These are phyloP conservation scores for Taiozyma sp. DNA, from an alignment of 1,139 yeast genomes.

Conservation along the genomic window DNA sequence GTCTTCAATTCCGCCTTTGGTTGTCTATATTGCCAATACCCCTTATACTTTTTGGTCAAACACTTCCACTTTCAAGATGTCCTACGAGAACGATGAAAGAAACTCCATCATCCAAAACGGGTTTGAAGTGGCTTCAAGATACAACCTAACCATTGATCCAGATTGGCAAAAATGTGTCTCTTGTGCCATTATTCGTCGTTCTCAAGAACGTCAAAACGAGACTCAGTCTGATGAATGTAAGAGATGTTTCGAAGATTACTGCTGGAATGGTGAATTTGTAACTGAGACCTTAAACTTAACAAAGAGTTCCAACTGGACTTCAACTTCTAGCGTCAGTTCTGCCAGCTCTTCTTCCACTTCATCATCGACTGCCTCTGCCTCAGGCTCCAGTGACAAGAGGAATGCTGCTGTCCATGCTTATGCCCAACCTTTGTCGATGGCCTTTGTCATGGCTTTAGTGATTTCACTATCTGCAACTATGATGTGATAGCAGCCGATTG, in stretches of 20 bases:
- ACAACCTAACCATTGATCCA: constrained; percentile 63
- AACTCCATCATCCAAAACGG: constrained; percentile 68
- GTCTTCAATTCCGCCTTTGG: constrained; percentile 57
- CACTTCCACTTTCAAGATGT: constrained; percentile 64
- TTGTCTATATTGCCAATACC: constrained; percentile 76
- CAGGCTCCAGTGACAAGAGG: background rate
- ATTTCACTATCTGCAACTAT: background rate
- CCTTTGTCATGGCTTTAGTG: constrained; percentile 2
- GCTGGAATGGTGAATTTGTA: constrained; percentile 63
- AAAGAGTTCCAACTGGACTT: constrained; percentile 3
- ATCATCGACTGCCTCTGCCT: constrained; percentile 1
- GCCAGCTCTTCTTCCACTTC: background rate
- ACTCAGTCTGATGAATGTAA: constrained; percentile 68
- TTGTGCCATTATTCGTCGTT: constrained; percentile 83
- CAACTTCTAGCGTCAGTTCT: background rate
- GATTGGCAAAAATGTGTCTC: constrained; percentile 80
- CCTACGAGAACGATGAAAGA: constrained; percentile 55
- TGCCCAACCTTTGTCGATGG: constrained; percentile 3
- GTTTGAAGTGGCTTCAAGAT: constrained; percentile 68
- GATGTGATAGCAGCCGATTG: background rate
- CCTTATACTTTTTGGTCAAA: constrained; percentile 66
- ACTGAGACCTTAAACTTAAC: background rate
- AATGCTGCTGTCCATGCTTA: background rate
- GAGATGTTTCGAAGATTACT: constrained; percentile 64
- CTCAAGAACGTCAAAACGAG: constrained; percentile 64